Base-by-base conservation (phyloP, 1,139 yeast species). In the Blastobotrys aristatus region DNA sequence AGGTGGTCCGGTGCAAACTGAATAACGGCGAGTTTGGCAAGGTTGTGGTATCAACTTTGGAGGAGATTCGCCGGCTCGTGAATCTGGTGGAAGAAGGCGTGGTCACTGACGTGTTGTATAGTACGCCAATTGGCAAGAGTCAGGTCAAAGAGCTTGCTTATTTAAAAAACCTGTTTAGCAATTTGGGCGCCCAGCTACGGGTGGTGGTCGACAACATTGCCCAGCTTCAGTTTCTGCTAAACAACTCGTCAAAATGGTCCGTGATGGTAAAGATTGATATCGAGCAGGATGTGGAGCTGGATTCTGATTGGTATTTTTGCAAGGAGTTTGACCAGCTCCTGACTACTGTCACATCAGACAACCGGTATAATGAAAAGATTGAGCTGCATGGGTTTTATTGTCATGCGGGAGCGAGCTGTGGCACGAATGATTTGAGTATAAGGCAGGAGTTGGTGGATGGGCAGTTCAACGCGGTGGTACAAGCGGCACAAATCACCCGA, bases 371-470 rank as follows among this genome's bases (percentile, higher is more conserved):
- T 69, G 75, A 51, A 51, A 62, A 5, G 75, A 71, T 58, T 16
- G 37, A 37, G 4, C 53, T 83, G 4, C 76, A 70, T 56, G 94
- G 94, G 0, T 78, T 84, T 57, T 84, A 84, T 62, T 80, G 84
- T 42, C 92, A 84, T 64, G 84, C 88, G 0, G 92, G 92, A 1
- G 84, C 82, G 53, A 80, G 89, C 0, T 84, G 84, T 57, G 67
- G 67, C 2, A 69, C 82, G 0, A 64, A 67, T 14, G 65, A 73
- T 13, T 62, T 69, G 33, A 67, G 66, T 1, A 70, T 70, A 14
- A 83, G 86, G 0, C 72, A 74, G 49, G 56, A 59, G 2, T 69
- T 67, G 38, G 65, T 84, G 26, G 50, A 75, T 18, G 75, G 73
- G 27, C 92, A 84, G 56, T 69, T 84, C 39, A 59, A 57, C 2